Evolutionary conservation across 1,284 basidiomycete species (phyloP), one percentile per base, ranked within the genome.

Genomic region (Trichosporon inkin): DNA sequence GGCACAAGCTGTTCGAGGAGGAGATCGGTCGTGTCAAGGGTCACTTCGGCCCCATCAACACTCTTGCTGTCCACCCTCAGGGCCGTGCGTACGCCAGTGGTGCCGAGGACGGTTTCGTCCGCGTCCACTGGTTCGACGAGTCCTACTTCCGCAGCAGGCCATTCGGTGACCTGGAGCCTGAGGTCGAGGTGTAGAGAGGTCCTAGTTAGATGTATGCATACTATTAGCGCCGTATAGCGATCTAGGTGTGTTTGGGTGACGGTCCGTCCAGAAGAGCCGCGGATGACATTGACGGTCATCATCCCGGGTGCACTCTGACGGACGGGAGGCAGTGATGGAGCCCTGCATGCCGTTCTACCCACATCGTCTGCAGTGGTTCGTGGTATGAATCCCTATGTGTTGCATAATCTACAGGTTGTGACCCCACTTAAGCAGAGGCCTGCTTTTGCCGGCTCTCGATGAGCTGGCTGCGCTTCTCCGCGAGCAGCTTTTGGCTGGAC

Each of bases 1-100:
- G 93, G 92, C 95, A 99, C 83, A 92, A 90, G 73, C 84, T 99
- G 44, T 92, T 98, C 70, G 95, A 98, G 79, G 95, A 99, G 82
- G 95, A 99, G 78, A 89, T 97, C 62, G 92, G 94, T 20, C 86
- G 94, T 38, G 92, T 99, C 63, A 97, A 93, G 78, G 93, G 93
- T 20, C 92, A 96, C 67, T 84, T 79, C 79, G 95, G 95, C 40
- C 95, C 96, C 54, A 90, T 98, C 80, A 99, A 99, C 82, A 98
- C 96, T 84, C 88, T 99, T 64, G 94, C 94, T 32, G 87, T 95
- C 7, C 92, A 96, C 73, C 95, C 96, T 11, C 83, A 85, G 55
- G 93, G 94, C 47, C 89, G 86, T 54, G 85, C 84, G 54, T 99
- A 94, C 73, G 92, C 94, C 13, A 95, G 92, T 3, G 96, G 96